phyloP scores from a whole-genome alignment of 2,329 filamentous ascomycete species.

The Coniochaeta sp. region DNA sequence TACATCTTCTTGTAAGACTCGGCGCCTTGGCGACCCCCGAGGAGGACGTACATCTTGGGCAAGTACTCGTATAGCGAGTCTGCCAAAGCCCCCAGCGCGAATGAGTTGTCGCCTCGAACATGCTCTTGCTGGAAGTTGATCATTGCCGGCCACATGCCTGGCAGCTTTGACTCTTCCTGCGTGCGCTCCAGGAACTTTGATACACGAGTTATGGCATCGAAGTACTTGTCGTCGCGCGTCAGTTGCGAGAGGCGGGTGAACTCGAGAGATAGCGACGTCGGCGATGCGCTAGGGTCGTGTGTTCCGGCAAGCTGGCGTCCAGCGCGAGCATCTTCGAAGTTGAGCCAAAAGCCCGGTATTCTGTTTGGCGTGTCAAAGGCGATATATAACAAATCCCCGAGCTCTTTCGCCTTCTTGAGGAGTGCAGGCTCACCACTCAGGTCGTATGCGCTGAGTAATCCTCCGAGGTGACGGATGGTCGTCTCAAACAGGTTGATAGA shows the following conservation, averaged over 20 bases:
- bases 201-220: slow-evolving; percentile 68
- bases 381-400: slow-evolving; percentile 39
- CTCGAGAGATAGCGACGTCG: slow-evolving; percentile 56
- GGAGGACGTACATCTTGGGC: slow-evolving; percentile 54
- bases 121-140: slow-evolving; percentile 50
- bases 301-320: slow-evolving; percentile 25
- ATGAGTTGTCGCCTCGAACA: slow-evolving; percentile 38
- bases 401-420: slow-evolving; percentile 33
- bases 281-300: slow-evolving; percentile 29
- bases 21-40: slow-evolving; percentile 52
- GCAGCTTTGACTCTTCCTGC: slow-evolving; percentile 62
- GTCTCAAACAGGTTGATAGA: slow-evolving; percentile 37
- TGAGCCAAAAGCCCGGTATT: slow-evolving; percentile 49
- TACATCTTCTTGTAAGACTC: slow-evolving; percentile 59
- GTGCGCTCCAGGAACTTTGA: slow-evolving; percentile 60
- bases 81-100: slow-evolving; percentile 11
- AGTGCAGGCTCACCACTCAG: slow-evolving; percentile 31
- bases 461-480: slow-evolving; percentile 38
- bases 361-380: slow-evolving; percentile 41
- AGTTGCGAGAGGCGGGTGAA: slow-evolving; percentile 65
- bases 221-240: slow-evolving; percentile 61
- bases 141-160: slow-evolving; percentile 66
- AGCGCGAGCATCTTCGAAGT: slow-evolving; percentile 31
- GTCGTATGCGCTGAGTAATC: slow-evolving; percentile 36
- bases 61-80: slow-evolving; percentile 55